Evolutionary conservation across 2,329 filamentous ascomycete genomes (phyloP).

Genomic region (Monosporascus sp.): DNA sequence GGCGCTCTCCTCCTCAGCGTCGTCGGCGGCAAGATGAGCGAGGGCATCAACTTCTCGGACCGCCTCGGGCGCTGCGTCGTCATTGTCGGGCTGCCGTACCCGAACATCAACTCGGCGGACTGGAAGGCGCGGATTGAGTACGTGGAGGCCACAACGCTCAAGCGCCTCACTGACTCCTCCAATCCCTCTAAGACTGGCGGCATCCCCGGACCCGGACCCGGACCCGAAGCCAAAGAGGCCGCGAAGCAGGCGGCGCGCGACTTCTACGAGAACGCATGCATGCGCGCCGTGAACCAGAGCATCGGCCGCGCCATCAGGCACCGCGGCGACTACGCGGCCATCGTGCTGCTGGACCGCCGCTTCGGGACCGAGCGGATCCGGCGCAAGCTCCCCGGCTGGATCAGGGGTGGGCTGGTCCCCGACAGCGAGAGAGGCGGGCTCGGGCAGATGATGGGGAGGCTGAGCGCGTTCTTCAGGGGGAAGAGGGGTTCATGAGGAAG

Average conservation of each 20-base stretch:
- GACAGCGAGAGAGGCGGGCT: slow-evolving; percentile 46
- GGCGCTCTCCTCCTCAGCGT: slow-evolving; percentile 85
- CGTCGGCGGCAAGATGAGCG: slow-evolving; percentile 88
- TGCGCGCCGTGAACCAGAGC: slow-evolving; percentile 95
- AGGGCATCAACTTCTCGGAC: slow-evolving; percentile 98
- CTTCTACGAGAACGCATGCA: slow-evolving; percentile 91
- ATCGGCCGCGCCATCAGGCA: slow-evolving; percentile 91
- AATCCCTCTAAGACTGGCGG: slow-evolving; percentile 1
- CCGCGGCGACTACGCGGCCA: slow-evolving; percentile 80
- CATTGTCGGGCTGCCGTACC: slow-evolving; percentile 89
- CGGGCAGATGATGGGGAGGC: slow-evolving; percentile 51
- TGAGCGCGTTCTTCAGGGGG: slow-evolving; percentile 53
- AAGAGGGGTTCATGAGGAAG: slow-evolving; percentile 30
- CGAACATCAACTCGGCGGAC: slow-evolving; percentile 81
- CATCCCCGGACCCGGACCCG: no score
- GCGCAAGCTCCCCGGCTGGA: slow-evolving; percentile 84
- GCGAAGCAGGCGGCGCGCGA: slow-evolving; percentile 61
- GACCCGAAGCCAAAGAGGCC: slow-evolving; percentile 1
- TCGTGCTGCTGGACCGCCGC: slow-evolving; percentile 75
- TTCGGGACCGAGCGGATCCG: slow-evolving; percentile 71
- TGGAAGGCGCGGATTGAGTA: slow-evolving; percentile 92
- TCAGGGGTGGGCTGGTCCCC: slow-evolving; percentile 60
- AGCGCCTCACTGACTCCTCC: slow-evolving; percentile 27
- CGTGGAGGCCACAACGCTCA: slow-evolving; percentile 57
- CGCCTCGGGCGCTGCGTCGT: slow-evolving; percentile 81